Evolutionary conservation across 1,284 basidiomycete genomes (phyloP), one percentile per base, ranked within the genome.

Genomic region (Neonothopanus nambi): DNA sequence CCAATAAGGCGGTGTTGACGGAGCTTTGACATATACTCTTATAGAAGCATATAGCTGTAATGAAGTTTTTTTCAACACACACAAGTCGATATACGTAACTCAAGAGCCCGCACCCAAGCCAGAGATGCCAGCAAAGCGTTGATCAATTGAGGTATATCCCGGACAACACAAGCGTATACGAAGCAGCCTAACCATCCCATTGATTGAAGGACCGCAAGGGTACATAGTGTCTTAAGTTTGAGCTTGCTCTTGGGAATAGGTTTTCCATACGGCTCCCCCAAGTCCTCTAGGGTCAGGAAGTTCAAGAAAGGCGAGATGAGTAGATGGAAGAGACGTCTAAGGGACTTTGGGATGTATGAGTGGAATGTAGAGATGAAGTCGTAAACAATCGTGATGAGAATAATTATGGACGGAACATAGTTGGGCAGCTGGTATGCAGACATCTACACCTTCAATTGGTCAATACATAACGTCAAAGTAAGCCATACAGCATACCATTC

Each of bases 271-370:
- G 73, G 66, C 46, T 75, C 77, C 36, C 71, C 70, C 17, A 84
- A 67, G 65, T 84, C 82, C 47, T 79, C 72, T 5, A 78, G 63
- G 7, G 70, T 68, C 51, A 85, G 63, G 60, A 85, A 85, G 64
- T 79, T 77, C 18, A 65, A 66, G 61, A 84, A 82, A 1, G 81
- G 81, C 30, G 70, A 65, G 37, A 65, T 65, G 37, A 79, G 46
- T n/a, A 49, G 57, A 39, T 53, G 59, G 55, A 68, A 67, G 41
- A 63, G 26, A 24, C 53, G 59, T 44, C 59, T 63, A 11, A 77
- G 23, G 17, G 57, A 33, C 52, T 65, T 68, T 23, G 73, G 73
- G 15, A 67, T 54, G 15, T 52, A 35, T 8, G 43, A 17, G 33
- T 28, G 54, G 20, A 70, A 48, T 8, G 62, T 49, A 21, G 61